Evolutionary conservation across 345 rosid species (phyloP).

Genomic region (Syzygium jambos): DNA sequence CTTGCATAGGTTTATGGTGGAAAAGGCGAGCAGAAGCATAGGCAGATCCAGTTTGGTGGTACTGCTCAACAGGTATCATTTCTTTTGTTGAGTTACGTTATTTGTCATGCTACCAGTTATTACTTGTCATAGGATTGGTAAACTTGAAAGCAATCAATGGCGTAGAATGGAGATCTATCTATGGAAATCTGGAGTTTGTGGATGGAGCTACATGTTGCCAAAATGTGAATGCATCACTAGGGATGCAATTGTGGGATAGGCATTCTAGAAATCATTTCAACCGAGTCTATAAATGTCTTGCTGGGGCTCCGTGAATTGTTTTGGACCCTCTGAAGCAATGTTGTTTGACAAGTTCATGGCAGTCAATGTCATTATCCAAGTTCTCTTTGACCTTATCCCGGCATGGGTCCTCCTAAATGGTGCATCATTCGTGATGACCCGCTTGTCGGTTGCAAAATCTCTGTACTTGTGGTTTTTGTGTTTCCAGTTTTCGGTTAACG

Average conservation of each 20-base stretch:
- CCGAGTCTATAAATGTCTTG: not conserved
- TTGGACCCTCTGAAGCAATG: not conserved
- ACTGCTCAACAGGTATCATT: conserved; percentile 45
- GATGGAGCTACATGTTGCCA: not conserved
- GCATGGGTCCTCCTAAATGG: not conserved
- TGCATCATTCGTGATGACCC: not conserved
- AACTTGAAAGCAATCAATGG: not conserved
- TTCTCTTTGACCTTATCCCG: not conserved
- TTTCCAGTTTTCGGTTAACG: not conserved
- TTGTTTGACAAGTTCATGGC: not conserved
- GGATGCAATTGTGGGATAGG: not conserved
- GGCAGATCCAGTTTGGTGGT: conserved; percentile 60
- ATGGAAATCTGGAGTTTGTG: not conserved
- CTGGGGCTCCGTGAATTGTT: not conserved
- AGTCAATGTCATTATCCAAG: not conserved
- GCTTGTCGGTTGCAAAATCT: not conserved
- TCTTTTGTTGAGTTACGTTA: not conserved
- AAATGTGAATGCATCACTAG: not conserved
- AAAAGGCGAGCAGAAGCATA: conserved; percentile 47
- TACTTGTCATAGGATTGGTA: not conserved
- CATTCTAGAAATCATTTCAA: not conserved
- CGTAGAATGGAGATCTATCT: not conserved
- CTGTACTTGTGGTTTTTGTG: not conserved
- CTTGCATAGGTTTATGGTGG: conserved; percentile 49
- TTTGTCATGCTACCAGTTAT: not conserved